Base-by-base conservation (phyloP, 331 rosid genomes). In the Acacia pycnantha region DNA sequence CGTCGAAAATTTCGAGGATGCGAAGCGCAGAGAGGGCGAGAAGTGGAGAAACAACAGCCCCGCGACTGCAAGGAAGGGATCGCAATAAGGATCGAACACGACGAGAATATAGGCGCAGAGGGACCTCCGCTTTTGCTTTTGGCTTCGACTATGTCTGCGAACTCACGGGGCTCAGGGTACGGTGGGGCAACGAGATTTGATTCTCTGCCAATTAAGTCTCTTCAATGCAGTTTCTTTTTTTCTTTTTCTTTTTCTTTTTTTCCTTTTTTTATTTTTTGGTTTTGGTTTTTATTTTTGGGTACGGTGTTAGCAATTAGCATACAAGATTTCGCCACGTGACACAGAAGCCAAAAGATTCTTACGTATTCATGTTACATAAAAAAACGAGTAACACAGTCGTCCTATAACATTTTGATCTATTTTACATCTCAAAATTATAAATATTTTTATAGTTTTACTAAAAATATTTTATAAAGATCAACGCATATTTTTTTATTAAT, bases 1-100 rank as follows among this genome's bases (percentile, higher is more conserved):
- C 31, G 46, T 27, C 16, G 40, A 46, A 22, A 76, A 59, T 76
- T 59, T 41, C n/a, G 27, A 53, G 43, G 21, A 18, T 44, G 79
- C 44, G 44, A 78, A 77, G n/a, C 40, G 4, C 41, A 41, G 74
- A 58, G 84, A 33, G 24, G 24, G 59, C 22, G 11, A 27, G 50
- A 22, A 58, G 81, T 8, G 77, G 69, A 41, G 53, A 70, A 65
- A 16, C 0, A 51, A 48, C 59, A 78, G 24, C 70, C 71, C 81
- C 79, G 59, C 74, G 18, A 67, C 69, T 47, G 74, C 21, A 54
- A 56, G 27, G 13, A n/a, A 21, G 62, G 43, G 67, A 66, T 58
- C n/a, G 59, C 27, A 37, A 46, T 65, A 51, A 73, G 58, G 51
- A 33, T 46, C 47, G 44, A 31, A 22, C 29, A 8, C 61, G 69